Evolutionary conservation across 2,329 filamentous ascomycete genomes (phyloP).

Genomic region (Paecilomyces sp.): DNA sequence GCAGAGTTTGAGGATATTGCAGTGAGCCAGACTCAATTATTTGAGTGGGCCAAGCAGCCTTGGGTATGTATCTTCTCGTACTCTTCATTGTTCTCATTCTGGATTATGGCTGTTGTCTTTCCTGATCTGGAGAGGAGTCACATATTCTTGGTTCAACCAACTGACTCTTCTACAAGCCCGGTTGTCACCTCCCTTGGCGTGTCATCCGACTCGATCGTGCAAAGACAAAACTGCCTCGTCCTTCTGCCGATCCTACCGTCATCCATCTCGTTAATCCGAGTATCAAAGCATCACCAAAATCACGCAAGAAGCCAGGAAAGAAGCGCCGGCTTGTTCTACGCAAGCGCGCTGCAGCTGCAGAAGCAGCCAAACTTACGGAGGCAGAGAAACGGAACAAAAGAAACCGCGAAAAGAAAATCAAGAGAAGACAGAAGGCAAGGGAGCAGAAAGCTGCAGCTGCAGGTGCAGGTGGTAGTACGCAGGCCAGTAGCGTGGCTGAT

Average conservation of each 20-base stretch:
- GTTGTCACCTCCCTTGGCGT: conserved; percentile 35
- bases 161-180: conserved; percentile 21
- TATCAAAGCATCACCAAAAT: conserved; percentile 16
- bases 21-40: conserved; percentile 25
- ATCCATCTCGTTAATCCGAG: conserved; percentile 15
- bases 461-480: conserved; percentile 6
- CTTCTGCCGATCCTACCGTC: conserved; percentile 12
- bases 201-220: conserved; percentile 29
- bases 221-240: conserved; percentile 20
- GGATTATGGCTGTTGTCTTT: neutral
- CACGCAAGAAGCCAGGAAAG: conserved; percentile 36
- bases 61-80: conserved; percentile 24
- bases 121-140: neutral
- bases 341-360: conserved; percentile 22
- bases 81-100: conserved; percentile 3
- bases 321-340: conserved; percentile 35
- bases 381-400: conserved; percentile 33
- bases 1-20: conserved; percentile 30
- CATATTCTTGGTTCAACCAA: neutral
- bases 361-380: conserved; percentile 24
- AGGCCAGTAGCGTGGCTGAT: conserved; percentile 1
- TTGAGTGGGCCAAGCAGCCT: conserved; percentile 19
- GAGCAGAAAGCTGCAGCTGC: conserved; percentile 28
- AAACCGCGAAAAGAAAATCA: conserved; percentile 32
- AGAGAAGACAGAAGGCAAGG: conserved; percentile 29